A percentile compares a stretch with the other conserved stretches of the same genome.
phyloP scores from a whole-genome alignment of 164 flowering plant genomes.

The Euptelea pleiosperma region DNA sequence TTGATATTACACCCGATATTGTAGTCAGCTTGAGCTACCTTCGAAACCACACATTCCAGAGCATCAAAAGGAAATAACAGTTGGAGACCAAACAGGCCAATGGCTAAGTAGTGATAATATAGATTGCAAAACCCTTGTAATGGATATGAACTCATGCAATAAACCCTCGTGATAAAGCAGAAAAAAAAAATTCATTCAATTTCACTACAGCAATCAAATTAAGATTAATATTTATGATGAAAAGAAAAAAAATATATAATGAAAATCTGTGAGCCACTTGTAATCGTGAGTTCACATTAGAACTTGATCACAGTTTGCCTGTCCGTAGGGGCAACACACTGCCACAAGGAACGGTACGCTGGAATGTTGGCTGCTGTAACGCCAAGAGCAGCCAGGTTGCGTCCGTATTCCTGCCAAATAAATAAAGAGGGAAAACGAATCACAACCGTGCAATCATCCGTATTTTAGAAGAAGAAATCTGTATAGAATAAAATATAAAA shows the following conservation, averaged over 20 bases:
- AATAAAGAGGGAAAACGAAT: not conserved
- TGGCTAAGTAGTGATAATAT: no score
- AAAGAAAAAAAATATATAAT: not conserved
- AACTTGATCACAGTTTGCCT: slow-evolving; percentile 39
- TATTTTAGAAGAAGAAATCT: no score
- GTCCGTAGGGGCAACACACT: slow-evolving; percentile 85
- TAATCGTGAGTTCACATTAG: slow-evolving; percentile 19
- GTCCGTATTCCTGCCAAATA: slow-evolving; percentile 75
- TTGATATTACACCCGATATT: no score
- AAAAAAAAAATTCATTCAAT: not conserved
- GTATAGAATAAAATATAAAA: no score
- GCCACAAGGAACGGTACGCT: slow-evolving; percentile 72
- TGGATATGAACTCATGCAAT: no score
- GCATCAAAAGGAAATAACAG: no score
- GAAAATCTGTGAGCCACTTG: not conserved
- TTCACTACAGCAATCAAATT: not conserved
- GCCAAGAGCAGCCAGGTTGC: slow-evolving; percentile 72
- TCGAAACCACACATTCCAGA: no score
- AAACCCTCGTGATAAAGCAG: no score
- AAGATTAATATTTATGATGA: not conserved
- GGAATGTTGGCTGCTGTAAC: slow-evolving; percentile 59
- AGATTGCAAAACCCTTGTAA: no score
- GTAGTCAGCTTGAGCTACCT: no score
- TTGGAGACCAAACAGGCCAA: no score
- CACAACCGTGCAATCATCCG: no score